Evolutionary conservation across 2,329 filamentous ascomycete genomes (phyloP).

Genomic region (Rutstroemia sp.): DNA sequence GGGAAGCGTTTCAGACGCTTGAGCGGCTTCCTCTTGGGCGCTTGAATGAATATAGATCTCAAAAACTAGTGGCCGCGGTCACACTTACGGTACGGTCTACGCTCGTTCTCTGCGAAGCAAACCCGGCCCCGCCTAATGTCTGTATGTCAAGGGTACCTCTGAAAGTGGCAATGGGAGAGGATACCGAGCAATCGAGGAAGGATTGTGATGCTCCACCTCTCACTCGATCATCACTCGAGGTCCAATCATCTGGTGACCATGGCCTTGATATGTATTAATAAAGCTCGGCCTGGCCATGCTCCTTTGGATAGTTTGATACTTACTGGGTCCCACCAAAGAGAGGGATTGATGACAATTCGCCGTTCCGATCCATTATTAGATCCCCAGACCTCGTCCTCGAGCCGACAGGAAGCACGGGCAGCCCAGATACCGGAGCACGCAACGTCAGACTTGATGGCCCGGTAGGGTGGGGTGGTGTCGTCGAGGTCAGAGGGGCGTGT

Average conservation of each 20-base stretch:
- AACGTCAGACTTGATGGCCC: no score
- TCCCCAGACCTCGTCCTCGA: no score
- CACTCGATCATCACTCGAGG: conserved; percentile 66
- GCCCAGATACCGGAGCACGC: no score
- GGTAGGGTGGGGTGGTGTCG: no score
- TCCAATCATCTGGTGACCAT: conserved; percentile 58
- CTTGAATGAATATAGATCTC: background rate
- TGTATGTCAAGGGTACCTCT: conserved; percentile 64
- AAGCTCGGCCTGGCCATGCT: background rate
- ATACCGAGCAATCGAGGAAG: conserved; percentile 33
- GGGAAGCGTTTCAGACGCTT: no score
- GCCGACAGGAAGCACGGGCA: no score
- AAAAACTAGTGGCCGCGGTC: background rate
- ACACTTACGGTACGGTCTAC: conserved; percentile 35
- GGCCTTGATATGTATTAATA: conserved; percentile 35
- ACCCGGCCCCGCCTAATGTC: conserved; percentile 72
- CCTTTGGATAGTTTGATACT: conserved; percentile 3
- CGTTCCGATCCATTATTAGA: no score
- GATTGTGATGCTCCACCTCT: conserved; percentile 62
- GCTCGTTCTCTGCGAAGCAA: conserved; percentile 68
- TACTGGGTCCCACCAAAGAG: conserved; percentile 25
- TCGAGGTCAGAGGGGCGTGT: no score
- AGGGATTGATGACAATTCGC: background rate
- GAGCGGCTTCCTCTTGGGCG: no score
- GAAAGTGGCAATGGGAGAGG: conserved; percentile 42